phyloP scores from a whole-genome alignment of 2,329 filamentous ascomycete genomes.

The Scedosporium boydii region DNA sequence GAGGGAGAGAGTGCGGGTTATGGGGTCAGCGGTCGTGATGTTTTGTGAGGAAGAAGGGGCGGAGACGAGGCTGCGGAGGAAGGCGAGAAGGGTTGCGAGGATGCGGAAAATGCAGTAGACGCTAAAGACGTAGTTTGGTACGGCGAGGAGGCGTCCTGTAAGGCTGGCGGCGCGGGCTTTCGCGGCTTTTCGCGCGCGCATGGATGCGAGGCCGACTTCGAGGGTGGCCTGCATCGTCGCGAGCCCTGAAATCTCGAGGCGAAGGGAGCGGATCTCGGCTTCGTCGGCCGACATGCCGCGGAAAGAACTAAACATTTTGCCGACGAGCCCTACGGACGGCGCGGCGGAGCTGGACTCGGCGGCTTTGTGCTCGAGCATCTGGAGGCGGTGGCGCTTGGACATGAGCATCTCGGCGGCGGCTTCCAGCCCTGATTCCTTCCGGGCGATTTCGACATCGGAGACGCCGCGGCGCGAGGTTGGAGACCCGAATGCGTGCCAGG shows the following conservation, averaged over 20 bases:
- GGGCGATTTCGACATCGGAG: conserved; percentile 62
- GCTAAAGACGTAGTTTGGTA: conserved; percentile 60
- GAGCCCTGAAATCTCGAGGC: conserved; percentile 69
- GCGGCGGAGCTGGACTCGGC: conserved; percentile 28
- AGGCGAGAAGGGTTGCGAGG: conserved; percentile 59
- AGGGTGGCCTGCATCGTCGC: conserved; percentile 65
- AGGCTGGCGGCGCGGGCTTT: conserved; percentile 59
- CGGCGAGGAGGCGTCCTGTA: conserved; percentile 53
- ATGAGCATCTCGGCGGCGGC: conserved; percentile 72
- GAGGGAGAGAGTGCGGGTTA: conserved; percentile 73
- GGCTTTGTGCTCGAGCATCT: conserved; percentile 57
- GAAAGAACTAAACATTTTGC: conserved; percentile 63
- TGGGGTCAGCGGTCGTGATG: conserved; percentile 61
- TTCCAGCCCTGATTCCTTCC: conserved; percentile 70
- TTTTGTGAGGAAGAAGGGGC: conserved; percentile 18
- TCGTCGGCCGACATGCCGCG: conserved; percentile 53
- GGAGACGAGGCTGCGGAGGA: conserved; percentile 43
- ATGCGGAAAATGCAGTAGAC: conserved; percentile 82
- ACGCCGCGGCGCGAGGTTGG: conserved; percentile 39
- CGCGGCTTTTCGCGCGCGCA: conserved; percentile 53
- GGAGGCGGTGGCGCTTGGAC: conserved; percentile 63
- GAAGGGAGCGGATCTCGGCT: conserved; percentile 50
- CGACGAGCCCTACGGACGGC: conserved; percentile 48
- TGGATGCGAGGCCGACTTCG: conserved; percentile 44
- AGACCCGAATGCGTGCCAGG: conserved; percentile 69